phyloP scores from a whole-genome alignment of 129 eudicot genomes.

The Tagetes patula region DNA sequence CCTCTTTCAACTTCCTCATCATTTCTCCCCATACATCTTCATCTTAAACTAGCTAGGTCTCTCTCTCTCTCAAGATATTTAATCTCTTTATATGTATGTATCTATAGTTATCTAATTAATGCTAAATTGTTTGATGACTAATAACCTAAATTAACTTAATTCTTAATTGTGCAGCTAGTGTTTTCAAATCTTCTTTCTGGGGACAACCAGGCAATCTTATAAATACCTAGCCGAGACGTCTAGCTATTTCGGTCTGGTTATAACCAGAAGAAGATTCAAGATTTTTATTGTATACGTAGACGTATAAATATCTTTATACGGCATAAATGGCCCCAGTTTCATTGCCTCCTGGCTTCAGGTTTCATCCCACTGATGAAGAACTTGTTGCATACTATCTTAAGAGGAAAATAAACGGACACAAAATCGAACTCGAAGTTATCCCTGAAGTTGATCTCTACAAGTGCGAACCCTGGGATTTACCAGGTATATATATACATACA shows the following conservation, averaged over 20 bases:
- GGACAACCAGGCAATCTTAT: slow-evolving; percentile 31
- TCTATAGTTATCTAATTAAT: neutral
- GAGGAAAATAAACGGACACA: slow-evolving; percentile 79
- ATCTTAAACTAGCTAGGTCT: slow-evolving; percentile 37
- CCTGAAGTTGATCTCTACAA: slow-evolving; percentile 99
- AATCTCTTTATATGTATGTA: neutral
- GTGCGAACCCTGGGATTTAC: slow-evolving; percentile 98
- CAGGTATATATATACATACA: slow-evolving; percentile 48
- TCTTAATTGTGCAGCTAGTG: slow-evolving; percentile 23
- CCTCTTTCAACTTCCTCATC: slow-evolving; percentile 31
- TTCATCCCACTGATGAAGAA: slow-evolving; percentile 94
- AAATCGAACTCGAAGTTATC: slow-evolving; percentile 86
- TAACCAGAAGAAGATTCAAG: slow-evolving; percentile 22
- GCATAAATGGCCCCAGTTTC: slow-evolving; percentile 82
- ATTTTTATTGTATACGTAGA: neutral
- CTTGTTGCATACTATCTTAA: slow-evolving; percentile 89
- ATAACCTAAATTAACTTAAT: slow-evolving; percentile 16
- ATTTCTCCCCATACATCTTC: slow-evolving; percentile 26
- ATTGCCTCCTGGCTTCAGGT: slow-evolving; percentile 95
- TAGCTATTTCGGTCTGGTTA: slow-evolving; percentile 12
- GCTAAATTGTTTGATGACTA: slow-evolving; percentile 18
- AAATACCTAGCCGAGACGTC: slow-evolving; percentile 24
- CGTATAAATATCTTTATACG: neutral
- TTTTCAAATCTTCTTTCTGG: slow-evolving; percentile 22
- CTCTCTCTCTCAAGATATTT: slow-evolving; percentile 28